Evolutionary conservation across 2,329 filamentous ascomycete genomes (phyloP).

Genomic region (Paraphoma sp.): DNA sequence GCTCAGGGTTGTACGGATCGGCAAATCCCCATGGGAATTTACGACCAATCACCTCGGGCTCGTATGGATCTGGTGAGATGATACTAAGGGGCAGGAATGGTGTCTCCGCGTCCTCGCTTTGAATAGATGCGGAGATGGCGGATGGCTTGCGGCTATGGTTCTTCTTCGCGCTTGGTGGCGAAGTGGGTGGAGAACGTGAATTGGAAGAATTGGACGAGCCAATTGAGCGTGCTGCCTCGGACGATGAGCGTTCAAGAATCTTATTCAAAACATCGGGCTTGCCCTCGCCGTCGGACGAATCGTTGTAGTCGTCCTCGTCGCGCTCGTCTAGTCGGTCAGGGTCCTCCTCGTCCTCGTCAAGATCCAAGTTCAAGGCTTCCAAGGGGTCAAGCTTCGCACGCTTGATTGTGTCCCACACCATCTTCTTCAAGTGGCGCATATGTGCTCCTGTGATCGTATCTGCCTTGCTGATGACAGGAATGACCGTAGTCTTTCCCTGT

Average conservation of each 20-base stretch:
- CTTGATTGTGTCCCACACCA: conserved; percentile 88
- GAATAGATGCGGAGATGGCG: conserved; percentile 47
- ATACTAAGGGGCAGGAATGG: conserved; percentile 89
- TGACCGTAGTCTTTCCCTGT: conserved; percentile 91
- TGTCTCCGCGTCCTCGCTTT: conserved; percentile 50
- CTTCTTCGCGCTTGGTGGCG: conserved; percentile 38
- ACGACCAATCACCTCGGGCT: conserved; percentile 78
- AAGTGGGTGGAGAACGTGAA: conserved; percentile 42
- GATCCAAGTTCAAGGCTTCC: conserved; percentile 82
- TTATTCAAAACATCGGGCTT: conserved; percentile 47
- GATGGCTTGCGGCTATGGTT: conserved; percentile 51
- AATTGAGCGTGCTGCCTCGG: conserved; percentile 43
- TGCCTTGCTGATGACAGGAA: conserved; percentile 94
- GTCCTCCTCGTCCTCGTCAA: conserved; percentile 71
- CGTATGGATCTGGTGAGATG: conserved; percentile 91
- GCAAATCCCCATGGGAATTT: conserved; percentile 97
- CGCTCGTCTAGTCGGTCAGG: conserved; percentile 59
- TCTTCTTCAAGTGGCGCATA: conserved; percentile 90
- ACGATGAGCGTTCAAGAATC: conserved; percentile 46
- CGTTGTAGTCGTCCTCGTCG: conserved; percentile 56
- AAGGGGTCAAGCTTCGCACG: conserved; percentile 86
- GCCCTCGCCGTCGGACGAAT: conserved; percentile 42
- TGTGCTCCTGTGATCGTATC: conserved; percentile 96
- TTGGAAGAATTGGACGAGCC: conserved; percentile 39
- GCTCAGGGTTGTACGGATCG: conserved; percentile 86